Percentiles rank a stretch among this genome's conserved stretches.
These are phyloP conservation scores for Echinosophora koreensis DNA, from an alignment of 306 rosid genomes.

Conservation along the genomic window DNA sequence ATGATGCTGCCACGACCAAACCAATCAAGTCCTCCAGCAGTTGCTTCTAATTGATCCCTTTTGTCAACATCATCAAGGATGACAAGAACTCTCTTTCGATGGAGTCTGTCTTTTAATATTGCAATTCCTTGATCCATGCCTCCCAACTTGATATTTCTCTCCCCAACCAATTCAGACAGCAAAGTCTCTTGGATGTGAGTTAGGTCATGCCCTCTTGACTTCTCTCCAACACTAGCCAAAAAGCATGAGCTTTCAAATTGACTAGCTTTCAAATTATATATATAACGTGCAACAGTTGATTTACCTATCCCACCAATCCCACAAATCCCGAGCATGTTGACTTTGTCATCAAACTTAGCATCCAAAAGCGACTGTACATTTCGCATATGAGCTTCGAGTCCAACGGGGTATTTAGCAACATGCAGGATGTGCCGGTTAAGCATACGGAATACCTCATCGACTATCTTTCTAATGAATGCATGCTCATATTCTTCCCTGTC, in stretches of 20 bases:
- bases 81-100: not conserved
- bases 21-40: slow-evolving; percentile 4
- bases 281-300: slow-evolving; percentile 3
- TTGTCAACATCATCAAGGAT: slow-evolving; percentile 34
- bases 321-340: not conserved
- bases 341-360: not conserved
- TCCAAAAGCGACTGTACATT: not conserved
- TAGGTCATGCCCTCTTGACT: not conserved
- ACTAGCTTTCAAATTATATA: not conserved
- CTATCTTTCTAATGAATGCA: not conserved
- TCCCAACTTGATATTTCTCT: not conserved
- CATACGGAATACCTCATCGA: not conserved
- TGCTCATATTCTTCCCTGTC: not conserved
- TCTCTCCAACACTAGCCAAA: not conserved
- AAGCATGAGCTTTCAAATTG: slow-evolving; percentile 20
- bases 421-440: not conserved
- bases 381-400: not conserved
- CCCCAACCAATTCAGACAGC: not conserved
- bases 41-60: not conserved
- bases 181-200: not conserved
- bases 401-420: not conserved
- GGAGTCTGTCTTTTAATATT: not conserved
- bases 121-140: not conserved
- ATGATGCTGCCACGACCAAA: slow-evolving; percentile 20
- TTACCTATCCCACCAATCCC: slow-evolving; percentile 35